Percentiles rank a stretch among this genome's conserved stretches.
phyloP scores from a whole-genome alignment of 177 flowering plant genomes.

The Vitis hybrid region DNA sequence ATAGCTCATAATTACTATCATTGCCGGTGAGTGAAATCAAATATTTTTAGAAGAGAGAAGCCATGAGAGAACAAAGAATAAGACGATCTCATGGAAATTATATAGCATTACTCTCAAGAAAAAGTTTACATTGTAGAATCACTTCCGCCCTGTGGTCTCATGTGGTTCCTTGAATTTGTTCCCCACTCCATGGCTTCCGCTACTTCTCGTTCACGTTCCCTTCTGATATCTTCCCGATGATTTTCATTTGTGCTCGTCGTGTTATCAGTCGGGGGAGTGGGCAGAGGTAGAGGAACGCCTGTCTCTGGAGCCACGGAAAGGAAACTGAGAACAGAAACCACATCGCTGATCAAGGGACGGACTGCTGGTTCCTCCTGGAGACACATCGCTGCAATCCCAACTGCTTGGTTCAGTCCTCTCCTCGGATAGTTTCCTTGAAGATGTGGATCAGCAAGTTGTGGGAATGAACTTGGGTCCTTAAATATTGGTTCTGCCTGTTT shows the following conservation, averaged over 20 bases:
- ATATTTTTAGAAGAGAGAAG: no score
- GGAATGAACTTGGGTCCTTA: constrained; percentile 50
- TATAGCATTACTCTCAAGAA: no score
- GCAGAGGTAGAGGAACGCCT: background rate
- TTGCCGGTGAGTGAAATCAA: no score
- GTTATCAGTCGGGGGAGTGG: constrained; percentile 14
- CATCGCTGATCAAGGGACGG: constrained; percentile 71
- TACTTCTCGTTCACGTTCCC: constrained; percentile 56
- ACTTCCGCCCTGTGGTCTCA: constrained; percentile 10
- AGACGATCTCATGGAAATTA: no score
- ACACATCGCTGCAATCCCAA: constrained; percentile 85
- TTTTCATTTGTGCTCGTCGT: background rate
- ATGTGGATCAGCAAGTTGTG: constrained; percentile 60
- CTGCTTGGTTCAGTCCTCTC: constrained; percentile 63
- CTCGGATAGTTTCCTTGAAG: constrained; percentile 49
- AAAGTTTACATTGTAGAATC: constrained; percentile 17
- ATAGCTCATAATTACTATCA: no score
- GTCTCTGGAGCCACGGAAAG: constrained; percentile 30
- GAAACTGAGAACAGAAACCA: constrained; percentile 65
- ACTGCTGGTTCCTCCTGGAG: constrained; percentile 57
- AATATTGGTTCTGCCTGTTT: constrained; percentile 63
- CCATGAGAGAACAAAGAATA: no score
- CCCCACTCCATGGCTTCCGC: constrained; percentile 90
- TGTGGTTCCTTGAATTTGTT: constrained; percentile 37
- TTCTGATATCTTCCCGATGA: constrained; percentile 18